Conservation (phyloP, 805 yeast species). For the Kuraishia cidri region DNA sequence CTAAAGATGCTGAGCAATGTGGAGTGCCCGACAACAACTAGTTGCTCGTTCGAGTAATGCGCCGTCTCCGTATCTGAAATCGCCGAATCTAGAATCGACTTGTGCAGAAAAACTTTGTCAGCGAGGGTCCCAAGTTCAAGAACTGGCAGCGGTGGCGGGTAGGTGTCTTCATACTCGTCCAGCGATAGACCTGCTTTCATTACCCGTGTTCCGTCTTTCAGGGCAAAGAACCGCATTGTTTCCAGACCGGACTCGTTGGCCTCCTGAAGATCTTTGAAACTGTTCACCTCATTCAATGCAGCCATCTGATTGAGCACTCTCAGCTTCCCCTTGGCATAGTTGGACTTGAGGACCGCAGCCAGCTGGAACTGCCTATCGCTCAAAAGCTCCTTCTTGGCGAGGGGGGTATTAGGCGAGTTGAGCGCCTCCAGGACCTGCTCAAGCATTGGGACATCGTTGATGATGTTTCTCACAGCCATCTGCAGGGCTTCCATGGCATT, state of each 20-base stretch:
- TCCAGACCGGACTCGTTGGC: conserved; percentile 13
- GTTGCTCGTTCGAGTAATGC: conserved; percentile 69
- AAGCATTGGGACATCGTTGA: too few relatives aligned
- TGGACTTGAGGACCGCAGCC: conserved; percentile 50
- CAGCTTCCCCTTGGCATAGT: conserved; percentile 39
- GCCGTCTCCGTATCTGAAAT: conserved; percentile 47
- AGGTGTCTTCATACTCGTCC: conserved; percentile 11
- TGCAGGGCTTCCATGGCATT: too few relatives aligned
- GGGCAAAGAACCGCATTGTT: conserved; percentile 1
- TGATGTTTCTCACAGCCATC: too few relatives aligned
- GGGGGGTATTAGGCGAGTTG: too few relatives aligned
- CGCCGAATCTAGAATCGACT: conserved; percentile 55
- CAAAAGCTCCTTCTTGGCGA: too few relatives aligned
- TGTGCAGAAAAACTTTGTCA: conserved; percentile 74
- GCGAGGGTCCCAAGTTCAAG: conserved; percentile 51
- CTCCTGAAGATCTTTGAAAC: conserved; percentile 36
- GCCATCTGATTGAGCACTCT: too few relatives aligned
- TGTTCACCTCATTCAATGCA: too few relatives aligned
- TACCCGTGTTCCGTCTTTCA: too few relatives aligned
- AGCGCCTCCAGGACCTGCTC: too few relatives aligned
- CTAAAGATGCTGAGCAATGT: conserved; percentile 69
- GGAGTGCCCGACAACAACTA: conserved; percentile 89
- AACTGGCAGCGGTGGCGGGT: conserved; percentile 66
- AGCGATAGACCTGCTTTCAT: too few relatives aligned
- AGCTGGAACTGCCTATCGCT: conserved; percentile 50